A percentile compares a stretch with the other conserved stretches of the same genome.
phyloP scores from a whole-genome alignment of 805 yeast species.

The Jamesozyma jinghongensis region DNA sequence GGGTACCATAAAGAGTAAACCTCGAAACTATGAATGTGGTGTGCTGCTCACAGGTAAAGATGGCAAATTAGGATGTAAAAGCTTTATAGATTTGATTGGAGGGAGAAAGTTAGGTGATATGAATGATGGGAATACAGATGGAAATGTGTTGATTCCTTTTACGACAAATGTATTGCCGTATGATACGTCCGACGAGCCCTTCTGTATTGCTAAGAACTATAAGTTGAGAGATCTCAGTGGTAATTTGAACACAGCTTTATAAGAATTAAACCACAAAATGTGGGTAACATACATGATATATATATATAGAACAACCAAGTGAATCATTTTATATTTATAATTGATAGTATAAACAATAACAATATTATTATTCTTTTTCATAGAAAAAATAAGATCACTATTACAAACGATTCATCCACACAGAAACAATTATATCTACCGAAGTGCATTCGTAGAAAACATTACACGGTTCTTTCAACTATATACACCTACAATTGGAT shows the following conservation, averaged over 20 bases:
- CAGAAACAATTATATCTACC: too few species aligned
- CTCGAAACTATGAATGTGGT: constrained; percentile 49
- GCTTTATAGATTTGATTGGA: constrained; percentile 15
- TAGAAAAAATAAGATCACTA: too few species aligned
- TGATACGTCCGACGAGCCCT: constrained; percentile 11
- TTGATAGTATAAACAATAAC: too few species aligned
- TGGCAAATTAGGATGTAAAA: constrained; percentile 10
- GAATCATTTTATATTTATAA: too few species aligned
- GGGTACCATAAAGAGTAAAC: constrained; percentile 42
- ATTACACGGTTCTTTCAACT: too few species aligned
- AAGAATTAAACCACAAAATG: too few species aligned
- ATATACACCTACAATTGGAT: too few species aligned
- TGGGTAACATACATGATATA: too few species aligned
- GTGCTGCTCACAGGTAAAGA: constrained; percentile 34
- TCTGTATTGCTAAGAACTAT: constrained; percentile 15
- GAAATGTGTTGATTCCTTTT: constrained; percentile 20
- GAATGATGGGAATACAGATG: not conserved
- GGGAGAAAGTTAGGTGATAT: not conserved
- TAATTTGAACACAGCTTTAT: not conserved
- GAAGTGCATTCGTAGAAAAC: too few species aligned
- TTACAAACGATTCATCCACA: too few species aligned
- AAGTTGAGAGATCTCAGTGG: constrained; percentile 11
- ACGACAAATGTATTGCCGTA: constrained; percentile 14
- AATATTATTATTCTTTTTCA: too few species aligned
- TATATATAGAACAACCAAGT: too few species aligned